These are phyloP conservation scores for Piloderma croceum DNA, from an alignment of 768 basidiomycete genomes.

Conservation along the genomic window DNA sequence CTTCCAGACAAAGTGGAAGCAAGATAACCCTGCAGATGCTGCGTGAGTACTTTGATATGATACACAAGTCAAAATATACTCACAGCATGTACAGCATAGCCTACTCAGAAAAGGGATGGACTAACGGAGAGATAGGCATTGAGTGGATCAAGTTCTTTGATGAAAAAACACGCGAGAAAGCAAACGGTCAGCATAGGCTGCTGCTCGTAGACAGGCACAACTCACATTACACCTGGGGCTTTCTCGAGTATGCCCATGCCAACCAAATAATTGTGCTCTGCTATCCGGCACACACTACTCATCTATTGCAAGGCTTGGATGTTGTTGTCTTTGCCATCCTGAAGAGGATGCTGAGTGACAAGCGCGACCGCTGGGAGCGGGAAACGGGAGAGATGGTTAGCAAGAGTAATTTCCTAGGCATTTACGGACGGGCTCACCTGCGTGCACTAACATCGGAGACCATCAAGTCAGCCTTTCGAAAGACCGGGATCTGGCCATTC, in stretches of 20 bases:
- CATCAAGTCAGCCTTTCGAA: conserved; percentile 32
- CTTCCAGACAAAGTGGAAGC: conserved; percentile 31
- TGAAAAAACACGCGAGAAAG: conserved; percentile 31
- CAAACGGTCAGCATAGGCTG: conserved; percentile 19
- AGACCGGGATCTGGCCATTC: conserved; percentile 36
- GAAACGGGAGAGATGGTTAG: conserved; percentile 17
- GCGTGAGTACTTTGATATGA: conserved; percentile 25
- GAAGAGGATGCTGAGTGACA: conserved; percentile 25
- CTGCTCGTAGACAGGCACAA: conserved; percentile 44
- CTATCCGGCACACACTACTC: conserved; percentile 42
- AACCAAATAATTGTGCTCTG: conserved; percentile 37
- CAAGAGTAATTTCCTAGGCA: conserved; percentile 33
- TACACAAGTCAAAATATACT: conserved; percentile 1
- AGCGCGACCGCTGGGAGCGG: conserved; percentile 18
- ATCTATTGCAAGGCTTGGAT: conserved; percentile 41
- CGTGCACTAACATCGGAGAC: conserved; percentile 24
- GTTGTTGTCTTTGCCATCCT: conserved; percentile 31
- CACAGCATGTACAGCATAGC: conserved; percentile 14
- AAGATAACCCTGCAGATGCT: conserved; percentile 36
- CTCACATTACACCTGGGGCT: conserved; percentile 34
- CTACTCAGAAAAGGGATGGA: conserved; percentile 26
- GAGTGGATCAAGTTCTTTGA: conserved; percentile 38
- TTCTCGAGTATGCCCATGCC: conserved; percentile 32
- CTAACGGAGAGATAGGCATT: conserved; percentile 31
- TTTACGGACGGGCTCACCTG: conserved; percentile 30